Base-by-base conservation (phyloP, 805 yeast genomes). In the Myxozyma kluyveri region DNA sequence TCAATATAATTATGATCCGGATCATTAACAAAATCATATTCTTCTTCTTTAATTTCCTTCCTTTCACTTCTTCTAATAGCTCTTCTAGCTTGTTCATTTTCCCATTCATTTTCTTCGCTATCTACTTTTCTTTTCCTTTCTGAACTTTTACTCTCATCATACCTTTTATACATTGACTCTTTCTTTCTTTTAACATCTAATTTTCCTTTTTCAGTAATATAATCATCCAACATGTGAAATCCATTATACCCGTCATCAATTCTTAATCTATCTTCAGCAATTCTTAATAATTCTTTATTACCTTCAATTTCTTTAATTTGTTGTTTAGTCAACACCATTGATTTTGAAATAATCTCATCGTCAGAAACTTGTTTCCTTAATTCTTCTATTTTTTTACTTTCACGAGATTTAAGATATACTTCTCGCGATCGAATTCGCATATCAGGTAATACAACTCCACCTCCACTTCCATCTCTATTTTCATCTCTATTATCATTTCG, bases 11-110 rank as follows among this genome's bases (percentile, higher is more conserved):
- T 87, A 14, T 14, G 9, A 0, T 79, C 71, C 40, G 77, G 76
- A 65, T 87, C 93, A 67, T 85, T 85, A 0, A 88, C 91, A 69
- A 75, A 88, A 10, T 86, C 95, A 62, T 84, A 87, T 0, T 75
- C 63, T 14, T 66, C 43, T 23, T 38, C 41, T 19, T 21, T 17
- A 2, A 24, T n/a, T 12, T 26, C 19, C 14, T 44, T 32, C 27
- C 39, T 29, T 14, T 18, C 22, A 17, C 36, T 7, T 37, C 49
- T 66, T 66, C 41, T 70, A 69, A 5, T 75, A 75, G 50, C 70
- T 62, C 74, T 74, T 33, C 69, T 62, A 14, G 74, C 64, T 59
- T 81, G 84, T 35, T 77, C 79, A 1, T 63, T 51, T 59, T 80
- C 86, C 86, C 88, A 82, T 32, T 62, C 60, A 4, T 66, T 66